Evolutionary conservation across 768 basidiomycete species (phyloP).

Genomic region (Termitomyces heimii): DNA sequence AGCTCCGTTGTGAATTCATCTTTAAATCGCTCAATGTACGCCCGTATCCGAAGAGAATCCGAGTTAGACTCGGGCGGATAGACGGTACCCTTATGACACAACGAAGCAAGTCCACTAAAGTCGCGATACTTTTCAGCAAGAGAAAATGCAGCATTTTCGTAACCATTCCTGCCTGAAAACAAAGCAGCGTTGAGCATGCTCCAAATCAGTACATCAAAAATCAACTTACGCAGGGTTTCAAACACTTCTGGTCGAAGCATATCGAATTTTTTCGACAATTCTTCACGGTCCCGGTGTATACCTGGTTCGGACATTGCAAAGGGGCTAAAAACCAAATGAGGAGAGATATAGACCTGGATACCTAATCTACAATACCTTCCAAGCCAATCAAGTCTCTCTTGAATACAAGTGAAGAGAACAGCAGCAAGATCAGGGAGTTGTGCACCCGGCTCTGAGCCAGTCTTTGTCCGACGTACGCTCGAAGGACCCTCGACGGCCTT

Average conservation of each 20-base stretch:
- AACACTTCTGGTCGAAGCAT: slow-evolving; percentile 72
- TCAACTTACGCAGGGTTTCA: slow-evolving; percentile 67
- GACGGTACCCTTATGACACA: slow-evolving; percentile 67
- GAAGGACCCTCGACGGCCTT: slow-evolving; percentile 36
- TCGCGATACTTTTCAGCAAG: slow-evolving; percentile 87
- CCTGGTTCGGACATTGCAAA: slow-evolving; percentile 41
- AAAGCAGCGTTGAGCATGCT: background rate
- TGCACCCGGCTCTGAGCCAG: slow-evolving; percentile 31
- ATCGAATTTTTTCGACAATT: slow-evolving; percentile 62
- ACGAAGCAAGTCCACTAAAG: slow-evolving; percentile 76
- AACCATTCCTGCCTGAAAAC: slow-evolving; percentile 55
- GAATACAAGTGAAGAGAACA: slow-evolving; percentile 56
- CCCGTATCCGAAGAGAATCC: slow-evolving; percentile 52
- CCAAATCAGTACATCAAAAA: background rate
- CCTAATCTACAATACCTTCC: slow-evolving; percentile 36
- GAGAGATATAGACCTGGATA: background rate
- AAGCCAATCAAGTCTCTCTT: slow-evolving; percentile 68
- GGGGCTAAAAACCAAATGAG: slow-evolving; percentile 25
- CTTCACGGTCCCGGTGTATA: slow-evolving; percentile 48
- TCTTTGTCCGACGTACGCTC: slow-evolving; percentile 19
- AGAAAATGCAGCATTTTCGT: slow-evolving; percentile 64
- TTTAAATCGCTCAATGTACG: slow-evolving; percentile 73
- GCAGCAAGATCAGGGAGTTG: slow-evolving; percentile 65
- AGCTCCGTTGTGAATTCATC: slow-evolving; percentile 84
- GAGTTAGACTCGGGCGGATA: slow-evolving; percentile 64